Conservation (phyloP, 2,329 filamentous ascomycete species). For the Ophiostoma perfectum region DNA sequence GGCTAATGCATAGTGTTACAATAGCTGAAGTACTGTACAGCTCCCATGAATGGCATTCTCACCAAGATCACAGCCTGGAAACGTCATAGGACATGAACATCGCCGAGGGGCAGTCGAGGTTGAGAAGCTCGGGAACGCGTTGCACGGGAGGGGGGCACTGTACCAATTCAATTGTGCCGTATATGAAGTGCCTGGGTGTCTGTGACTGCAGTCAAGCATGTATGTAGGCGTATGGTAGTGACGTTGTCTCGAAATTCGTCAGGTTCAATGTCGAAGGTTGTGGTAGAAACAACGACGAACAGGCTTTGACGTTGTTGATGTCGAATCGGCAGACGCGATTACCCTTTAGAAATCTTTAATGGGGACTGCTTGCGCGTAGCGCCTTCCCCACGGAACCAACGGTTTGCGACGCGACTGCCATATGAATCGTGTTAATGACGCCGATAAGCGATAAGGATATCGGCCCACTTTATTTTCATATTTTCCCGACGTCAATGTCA, state of each 20-base stretch:
- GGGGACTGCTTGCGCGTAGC: neutral
- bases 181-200: neutral
- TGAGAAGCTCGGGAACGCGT: neutral
- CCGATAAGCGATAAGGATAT: neutral
- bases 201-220: neutral
- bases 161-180: neutral
- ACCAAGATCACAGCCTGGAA: too few relatives aligned
- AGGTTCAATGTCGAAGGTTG: neutral
- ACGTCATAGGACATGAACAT: too few relatives aligned
- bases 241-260: neutral
- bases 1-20: too few relatives aligned
- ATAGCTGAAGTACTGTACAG: too few relatives aligned
- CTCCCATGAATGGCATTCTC: too few relatives aligned
- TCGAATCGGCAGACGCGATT: neutral
- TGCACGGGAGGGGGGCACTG: neutral
- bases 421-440: neutral
- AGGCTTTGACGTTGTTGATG: neutral
- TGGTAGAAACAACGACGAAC: neutral
- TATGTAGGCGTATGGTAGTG: neutral
- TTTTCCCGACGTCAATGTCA: neutral
- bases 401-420: conserved; percentile 5
- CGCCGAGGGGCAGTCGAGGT: neutral
- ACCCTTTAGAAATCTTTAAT: neutral
- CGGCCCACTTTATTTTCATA: neutral
- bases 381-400: neutral